Evolutionary conservation across 331 rosid species (phyloP).

Genomic region (Arachis monticola): DNA sequence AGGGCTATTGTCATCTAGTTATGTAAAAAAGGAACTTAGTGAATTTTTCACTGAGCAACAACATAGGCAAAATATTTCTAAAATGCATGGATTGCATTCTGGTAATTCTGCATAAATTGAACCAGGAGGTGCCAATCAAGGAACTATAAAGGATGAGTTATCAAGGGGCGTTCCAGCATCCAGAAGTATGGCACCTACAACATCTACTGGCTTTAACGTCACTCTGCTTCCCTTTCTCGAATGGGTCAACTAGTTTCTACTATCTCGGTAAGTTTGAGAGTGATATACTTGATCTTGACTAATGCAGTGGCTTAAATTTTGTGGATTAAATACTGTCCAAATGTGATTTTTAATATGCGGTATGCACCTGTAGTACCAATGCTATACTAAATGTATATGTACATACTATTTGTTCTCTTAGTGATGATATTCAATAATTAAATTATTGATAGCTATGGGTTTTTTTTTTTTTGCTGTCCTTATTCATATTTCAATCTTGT

Average conservation of each 20-base stretch:
- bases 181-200: conserved; percentile 45
- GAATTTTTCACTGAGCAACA: conserved; percentile 76
- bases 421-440: conserved; percentile 19
- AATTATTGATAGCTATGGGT: not conserved
- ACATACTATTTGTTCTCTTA: not conserved
- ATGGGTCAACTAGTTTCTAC: conserved; percentile 52
- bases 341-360: conserved; percentile 13
- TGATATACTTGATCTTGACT: conserved; percentile 10
- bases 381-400: conserved; percentile 13
- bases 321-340: conserved; percentile 19
- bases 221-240: conserved; percentile 53
- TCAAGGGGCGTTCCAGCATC: conserved; percentile 65
- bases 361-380: conserved; percentile 4
- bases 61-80: conserved; percentile 57
- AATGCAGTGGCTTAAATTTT: not conserved
- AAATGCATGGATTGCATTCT: conserved; percentile 67
- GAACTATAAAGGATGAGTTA: conserved; percentile 61
- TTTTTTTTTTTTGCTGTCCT: not conserved
- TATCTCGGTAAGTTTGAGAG: conserved; percentile 50
- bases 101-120: conserved; percentile 61
- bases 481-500: conserved; percentile 8
- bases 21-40: conserved; percentile 69
- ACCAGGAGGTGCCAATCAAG: conserved; percentile 61
- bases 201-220: conserved; percentile 53
- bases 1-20: conserved; percentile 56